These are phyloP conservation scores for Brasilioporus rufonigricans DNA, from an alignment of 768 basidiomycete species.

Conservation along the genomic window DNA sequence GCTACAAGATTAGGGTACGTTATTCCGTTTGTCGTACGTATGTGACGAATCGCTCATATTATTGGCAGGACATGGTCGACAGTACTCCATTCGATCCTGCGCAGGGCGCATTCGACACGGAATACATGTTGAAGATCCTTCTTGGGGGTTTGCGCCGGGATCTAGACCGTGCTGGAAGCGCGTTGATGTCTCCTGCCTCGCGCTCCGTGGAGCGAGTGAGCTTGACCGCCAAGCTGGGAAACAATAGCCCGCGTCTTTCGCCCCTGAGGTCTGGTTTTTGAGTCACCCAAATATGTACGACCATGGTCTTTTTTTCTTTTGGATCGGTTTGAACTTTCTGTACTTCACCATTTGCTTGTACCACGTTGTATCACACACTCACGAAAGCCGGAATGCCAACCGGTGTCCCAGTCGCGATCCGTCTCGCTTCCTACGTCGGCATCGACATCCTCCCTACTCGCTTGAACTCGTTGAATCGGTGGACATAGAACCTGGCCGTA, in stretches of 20 bases:
- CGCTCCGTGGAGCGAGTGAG: no score
- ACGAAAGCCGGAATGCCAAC: no score
- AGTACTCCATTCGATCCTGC: constrained; percentile 38
- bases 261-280: constrained; percentile 14
- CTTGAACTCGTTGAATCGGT: no score
- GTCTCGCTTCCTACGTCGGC: no score
- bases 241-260: constrained; percentile 12
- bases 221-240: constrained; percentile 7
- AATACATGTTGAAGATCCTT: constrained; percentile 36
- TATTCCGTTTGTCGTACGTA: no score
- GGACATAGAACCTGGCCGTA: no score
- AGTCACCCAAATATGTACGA: neutral
- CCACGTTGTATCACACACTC: no score
- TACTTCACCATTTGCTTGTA: neutral
- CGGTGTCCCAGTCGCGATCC: no score
- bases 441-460: no score
- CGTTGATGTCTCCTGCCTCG: constrained; percentile 15
- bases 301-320: neutral
- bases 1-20: no score
- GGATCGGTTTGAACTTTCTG: neutral
- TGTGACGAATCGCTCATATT: no score
- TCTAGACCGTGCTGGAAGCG: constrained; percentile 9
- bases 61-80: no score
- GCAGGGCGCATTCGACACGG: constrained; percentile 31
- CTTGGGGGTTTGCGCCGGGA: constrained; percentile 26